Base-by-base conservation (phyloP, 1,284 basidiomycete species). In the Pterulicium gracile region DNA sequence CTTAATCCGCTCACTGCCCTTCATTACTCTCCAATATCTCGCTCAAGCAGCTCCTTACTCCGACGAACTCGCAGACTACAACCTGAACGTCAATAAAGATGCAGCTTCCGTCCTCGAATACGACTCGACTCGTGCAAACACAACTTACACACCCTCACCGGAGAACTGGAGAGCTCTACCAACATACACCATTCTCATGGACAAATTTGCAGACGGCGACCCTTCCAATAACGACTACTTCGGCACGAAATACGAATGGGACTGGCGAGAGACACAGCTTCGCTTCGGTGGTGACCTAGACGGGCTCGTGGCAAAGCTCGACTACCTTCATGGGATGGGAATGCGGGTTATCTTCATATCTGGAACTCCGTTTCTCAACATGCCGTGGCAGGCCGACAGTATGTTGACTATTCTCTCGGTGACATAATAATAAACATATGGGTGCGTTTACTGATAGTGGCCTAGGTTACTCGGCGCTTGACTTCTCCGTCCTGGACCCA, bases 301-400 rank as follows among this genome's bases (percentile, higher is more conserved):
- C 48, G 91, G 91, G 49, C 66, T 94, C 51, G 65, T 74, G 46
- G 63, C 76, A 39, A 80, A 75, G 51, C 69, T 95, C 52, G 91
- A 94, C 65, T 95, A 95, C 61, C 69, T 95, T 14, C 72, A 88
- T 49, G 85, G 85, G 51, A 92, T 93, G 87, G 91, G 91, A 51
- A 69, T 90, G 56, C 70, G 72, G 54, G 73, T 80, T 44, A 80
- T 95, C 56, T 94, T 89, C 66, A 84, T 93, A 58, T 89, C 91
- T 21, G 91, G 91, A 47, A 95, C 91, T 0, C 80, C 83, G 43
- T 95, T 91, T 63, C 52, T 94, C 52, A 94, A 95, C 72, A 92
- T 94, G 91, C 68, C 90, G 15, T 95, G 91, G 91, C 85, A 92
- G 62, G 86, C 90, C 14, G 91, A 95, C 75, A 90, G 88, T 89